These are phyloP conservation scores for Fraxinus nigra DNA, from an alignment of 305 asterid genomes.

Conservation along the genomic window DNA sequence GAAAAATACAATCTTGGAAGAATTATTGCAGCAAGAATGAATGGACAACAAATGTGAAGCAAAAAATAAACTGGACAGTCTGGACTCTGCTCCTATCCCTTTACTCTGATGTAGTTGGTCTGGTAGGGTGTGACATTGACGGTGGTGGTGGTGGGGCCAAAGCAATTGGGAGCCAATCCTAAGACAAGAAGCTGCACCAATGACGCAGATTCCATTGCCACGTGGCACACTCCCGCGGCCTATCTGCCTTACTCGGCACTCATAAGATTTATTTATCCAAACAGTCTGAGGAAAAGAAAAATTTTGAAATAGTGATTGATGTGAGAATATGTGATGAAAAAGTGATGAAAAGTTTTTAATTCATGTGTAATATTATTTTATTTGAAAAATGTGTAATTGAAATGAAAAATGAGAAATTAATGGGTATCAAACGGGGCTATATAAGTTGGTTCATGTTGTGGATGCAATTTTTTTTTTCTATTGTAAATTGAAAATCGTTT, in stretches of 20 bases:
- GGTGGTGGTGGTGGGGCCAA: slow-evolving; percentile 40
- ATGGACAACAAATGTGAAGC: not conserved
- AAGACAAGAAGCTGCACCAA: slow-evolving; percentile 30
- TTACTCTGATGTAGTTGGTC: not conserved
- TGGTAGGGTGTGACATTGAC: not conserved
- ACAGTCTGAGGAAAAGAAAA: too few relatives aligned
- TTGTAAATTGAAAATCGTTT: not conserved
- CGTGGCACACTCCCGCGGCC: slow-evolving; percentile 33
- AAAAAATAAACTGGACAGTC: not conserved
- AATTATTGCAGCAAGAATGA: not conserved
- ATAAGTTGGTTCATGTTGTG: not conserved
- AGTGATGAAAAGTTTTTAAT: too few relatives aligned
- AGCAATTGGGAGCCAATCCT: slow-evolving; percentile 46
- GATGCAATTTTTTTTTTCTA: not conserved
- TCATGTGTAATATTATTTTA: too few relatives aligned
- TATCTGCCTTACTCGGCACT: slow-evolving; percentile 10
- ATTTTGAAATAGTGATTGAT: too few relatives aligned
- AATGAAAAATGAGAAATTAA: too few relatives aligned
- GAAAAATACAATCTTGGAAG: not conserved
- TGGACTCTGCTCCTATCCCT: not conserved
- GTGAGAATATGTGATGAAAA: too few relatives aligned
- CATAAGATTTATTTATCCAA: slow-evolving; percentile 9
- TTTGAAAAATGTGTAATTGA: too few relatives aligned
- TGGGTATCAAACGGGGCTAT: too few relatives aligned
- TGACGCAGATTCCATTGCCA: slow-evolving; percentile 40